phyloP scores from a whole-genome alignment of 176 grass and related monocot species.

The Oryza punctata region DNA sequence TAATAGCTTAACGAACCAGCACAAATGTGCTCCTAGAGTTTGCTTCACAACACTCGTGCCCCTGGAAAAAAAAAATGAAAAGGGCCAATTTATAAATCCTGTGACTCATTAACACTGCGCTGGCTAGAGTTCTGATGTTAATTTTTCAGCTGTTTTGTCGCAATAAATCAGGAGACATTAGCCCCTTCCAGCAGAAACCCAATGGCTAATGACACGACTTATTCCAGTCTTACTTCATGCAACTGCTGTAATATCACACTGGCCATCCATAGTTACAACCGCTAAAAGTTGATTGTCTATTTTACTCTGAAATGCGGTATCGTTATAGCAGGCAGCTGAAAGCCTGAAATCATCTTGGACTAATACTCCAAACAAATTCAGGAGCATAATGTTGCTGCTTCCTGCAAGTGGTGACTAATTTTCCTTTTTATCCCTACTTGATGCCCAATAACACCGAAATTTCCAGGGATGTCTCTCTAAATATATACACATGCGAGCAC shows the following conservation, averaged over 20 bases:
- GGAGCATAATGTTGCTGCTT: background rate
- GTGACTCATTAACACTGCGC: background rate
- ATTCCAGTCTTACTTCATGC: background rate
- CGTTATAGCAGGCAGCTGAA: background rate
- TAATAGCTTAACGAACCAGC: background rate
- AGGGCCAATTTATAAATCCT: background rate
- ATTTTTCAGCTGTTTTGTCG: no score
- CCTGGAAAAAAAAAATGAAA: background rate
- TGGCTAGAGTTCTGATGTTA: background rate
- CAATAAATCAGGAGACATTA: no score
- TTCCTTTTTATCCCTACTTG: background rate
- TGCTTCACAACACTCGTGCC: background rate
- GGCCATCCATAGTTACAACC: background rate
- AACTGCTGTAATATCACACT: background rate
- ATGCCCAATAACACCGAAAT: background rate
- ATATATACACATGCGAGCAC: conserved; percentile 14
- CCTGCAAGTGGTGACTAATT: background rate
- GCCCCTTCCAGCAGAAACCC: background rate
- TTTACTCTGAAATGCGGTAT: background rate
- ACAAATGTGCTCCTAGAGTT: background rate
- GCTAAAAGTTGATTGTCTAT: background rate
- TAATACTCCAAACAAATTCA: background rate
- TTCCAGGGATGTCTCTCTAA: conserved; percentile 21
- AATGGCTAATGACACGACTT: background rate
- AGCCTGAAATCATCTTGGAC: background rate